phyloP scores from a whole-genome alignment of 2,329 filamentous ascomycete species.

The Phoma sp. region DNA sequence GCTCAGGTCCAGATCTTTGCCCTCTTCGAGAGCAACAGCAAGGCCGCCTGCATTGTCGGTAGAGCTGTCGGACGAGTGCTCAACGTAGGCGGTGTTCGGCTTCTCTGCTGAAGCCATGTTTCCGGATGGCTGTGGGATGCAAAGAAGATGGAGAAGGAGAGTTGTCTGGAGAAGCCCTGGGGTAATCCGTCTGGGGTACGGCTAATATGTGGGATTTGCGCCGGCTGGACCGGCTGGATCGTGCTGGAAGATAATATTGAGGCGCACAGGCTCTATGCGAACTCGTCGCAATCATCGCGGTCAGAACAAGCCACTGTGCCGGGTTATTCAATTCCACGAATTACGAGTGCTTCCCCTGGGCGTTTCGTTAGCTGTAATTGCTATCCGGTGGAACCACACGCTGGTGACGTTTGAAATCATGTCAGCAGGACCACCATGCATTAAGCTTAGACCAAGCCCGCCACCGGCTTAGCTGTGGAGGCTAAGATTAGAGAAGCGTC shows the following conservation, averaged over 20 bases:
- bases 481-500: conserved; percentile 15
- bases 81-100: conserved; percentile 13
- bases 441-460: conserved; percentile 15
- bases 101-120: conserved; percentile 29
- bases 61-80: conserved; percentile 21
- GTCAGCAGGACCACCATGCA: conserved; percentile 8
- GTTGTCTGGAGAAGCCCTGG: conserved; percentile 16
- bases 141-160: neutral
- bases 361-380: neutral
- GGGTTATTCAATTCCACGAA: conserved; percentile 15
- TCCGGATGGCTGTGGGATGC: neutral
- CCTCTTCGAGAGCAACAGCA: conserved; percentile 28
- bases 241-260: neutral
- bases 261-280: neutral
- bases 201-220: conserved; percentile 15
- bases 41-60: conserved; percentile 4
- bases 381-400: neutral
- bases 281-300: neutral
- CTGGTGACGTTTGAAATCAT: neutral
- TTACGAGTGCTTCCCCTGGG: neutral
- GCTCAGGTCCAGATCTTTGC: conserved; percentile 21
- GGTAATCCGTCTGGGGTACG: conserved; percentile 14
- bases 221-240: conserved; percentile 10
- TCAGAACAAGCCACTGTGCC: conserved; percentile 6
- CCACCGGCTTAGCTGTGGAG: conserved; percentile 14